A percentile compares a stretch with the other conserved stretches of the same genome.
These are phyloP conservation scores for Euphrasia confusa DNA, from an alignment of 257 asterid species.

Conservation along the genomic window DNA sequence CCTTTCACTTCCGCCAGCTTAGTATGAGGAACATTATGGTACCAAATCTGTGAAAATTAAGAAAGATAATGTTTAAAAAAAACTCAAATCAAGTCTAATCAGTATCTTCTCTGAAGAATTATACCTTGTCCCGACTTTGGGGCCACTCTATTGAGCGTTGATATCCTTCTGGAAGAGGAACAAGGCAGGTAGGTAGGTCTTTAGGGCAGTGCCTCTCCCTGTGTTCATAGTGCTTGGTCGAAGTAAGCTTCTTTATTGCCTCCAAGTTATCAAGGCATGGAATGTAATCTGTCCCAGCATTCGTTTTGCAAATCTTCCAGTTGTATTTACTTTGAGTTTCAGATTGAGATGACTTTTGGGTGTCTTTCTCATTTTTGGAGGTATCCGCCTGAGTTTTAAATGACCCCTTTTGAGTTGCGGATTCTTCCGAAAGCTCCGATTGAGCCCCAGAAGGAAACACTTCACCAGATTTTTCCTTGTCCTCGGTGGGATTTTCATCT, in stretches of 20 bases:
- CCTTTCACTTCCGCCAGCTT: slow-evolving; percentile 86
- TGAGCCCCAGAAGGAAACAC: slow-evolving; percentile 77
- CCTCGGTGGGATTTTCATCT: slow-evolving; percentile 39
- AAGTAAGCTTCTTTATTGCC: slow-evolving; percentile 59
- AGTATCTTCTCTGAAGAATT: not conserved
- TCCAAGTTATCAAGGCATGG: slow-evolving; percentile 91
- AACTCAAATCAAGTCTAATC: not conserved
- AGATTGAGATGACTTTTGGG: slow-evolving; percentile 48
- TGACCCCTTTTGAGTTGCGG: slow-evolving; percentile 65
- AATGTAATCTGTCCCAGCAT: slow-evolving; percentile 88
- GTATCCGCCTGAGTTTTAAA: slow-evolving; percentile 78
- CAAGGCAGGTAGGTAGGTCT: slow-evolving; percentile 90
- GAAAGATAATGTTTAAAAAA: slow-evolving; percentile 7
- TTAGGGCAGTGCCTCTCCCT: slow-evolving; percentile 98
- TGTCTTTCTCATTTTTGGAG: slow-evolving; percentile 77
- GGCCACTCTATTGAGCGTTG: slow-evolving; percentile 85
- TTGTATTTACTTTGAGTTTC: slow-evolving; percentile 37
- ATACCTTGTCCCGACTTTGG: slow-evolving; percentile 96
- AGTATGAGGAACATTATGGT: slow-evolving; percentile 91
- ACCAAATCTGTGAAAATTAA: slow-evolving; percentile 70
- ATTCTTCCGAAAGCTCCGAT: slow-evolving; percentile 81
- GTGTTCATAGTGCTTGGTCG: slow-evolving; percentile 94
- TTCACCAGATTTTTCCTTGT: slow-evolving; percentile 47
- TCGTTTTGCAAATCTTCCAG: slow-evolving; percentile 88
- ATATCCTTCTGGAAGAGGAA: slow-evolving; percentile 83